phyloP scores from a whole-genome alignment of 208 protist species.

The Trypanosoma melophagium region DNA sequence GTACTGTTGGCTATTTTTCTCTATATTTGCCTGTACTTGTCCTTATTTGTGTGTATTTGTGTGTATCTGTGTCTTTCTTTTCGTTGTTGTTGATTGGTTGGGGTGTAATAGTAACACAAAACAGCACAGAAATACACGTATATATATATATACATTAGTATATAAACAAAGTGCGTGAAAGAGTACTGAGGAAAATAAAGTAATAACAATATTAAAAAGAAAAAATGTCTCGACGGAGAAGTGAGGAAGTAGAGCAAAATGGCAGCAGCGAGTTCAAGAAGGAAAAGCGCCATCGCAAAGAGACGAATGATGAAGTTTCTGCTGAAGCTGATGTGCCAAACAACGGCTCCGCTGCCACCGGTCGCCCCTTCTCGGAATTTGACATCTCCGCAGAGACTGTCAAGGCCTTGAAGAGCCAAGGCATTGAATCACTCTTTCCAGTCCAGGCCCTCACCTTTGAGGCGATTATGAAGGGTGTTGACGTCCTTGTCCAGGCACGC shows the following conservation, averaged over 20 bases:
- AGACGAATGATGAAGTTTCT: slow-evolving; percentile 15
- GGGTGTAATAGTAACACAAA: not conserved
- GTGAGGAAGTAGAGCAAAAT: slow-evolving; percentile 24
- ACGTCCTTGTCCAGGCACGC: slow-evolving; percentile 89
- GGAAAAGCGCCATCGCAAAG: slow-evolving; percentile 19
- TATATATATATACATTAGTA: slow-evolving; percentile 11
- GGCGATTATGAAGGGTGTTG: slow-evolving; percentile 88
- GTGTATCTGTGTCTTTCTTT: too few relatives aligned
- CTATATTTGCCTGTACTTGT: too few relatives aligned
- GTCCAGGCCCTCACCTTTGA: slow-evolving; percentile 93
- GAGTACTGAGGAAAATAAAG: slow-evolving; percentile 13
- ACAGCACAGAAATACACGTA: slow-evolving; percentile 4
- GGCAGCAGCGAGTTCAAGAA: slow-evolving; percentile 41
- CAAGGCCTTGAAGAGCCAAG: slow-evolving; percentile 65
- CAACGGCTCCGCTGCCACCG: slow-evolving; percentile 62
- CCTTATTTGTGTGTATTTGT: too few relatives aligned
- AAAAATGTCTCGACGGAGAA: slow-evolving; percentile 35
- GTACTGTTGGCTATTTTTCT: too few relatives aligned
- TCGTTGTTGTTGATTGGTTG: not conserved
- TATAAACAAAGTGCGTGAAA: slow-evolving; percentile 2
- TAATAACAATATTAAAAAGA: slow-evolving; percentile 9
- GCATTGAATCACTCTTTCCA: slow-evolving; percentile 90
- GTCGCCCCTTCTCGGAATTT: slow-evolving; percentile 84
- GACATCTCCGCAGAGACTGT: slow-evolving; percentile 67
- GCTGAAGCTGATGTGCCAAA: slow-evolving; percentile 49